Percentiles rank a stretch among this genome's conserved stretches.
Conservation (phyloP, 768 basidiomycete genomes). For the Leccinum fibrillosum region DNA sequence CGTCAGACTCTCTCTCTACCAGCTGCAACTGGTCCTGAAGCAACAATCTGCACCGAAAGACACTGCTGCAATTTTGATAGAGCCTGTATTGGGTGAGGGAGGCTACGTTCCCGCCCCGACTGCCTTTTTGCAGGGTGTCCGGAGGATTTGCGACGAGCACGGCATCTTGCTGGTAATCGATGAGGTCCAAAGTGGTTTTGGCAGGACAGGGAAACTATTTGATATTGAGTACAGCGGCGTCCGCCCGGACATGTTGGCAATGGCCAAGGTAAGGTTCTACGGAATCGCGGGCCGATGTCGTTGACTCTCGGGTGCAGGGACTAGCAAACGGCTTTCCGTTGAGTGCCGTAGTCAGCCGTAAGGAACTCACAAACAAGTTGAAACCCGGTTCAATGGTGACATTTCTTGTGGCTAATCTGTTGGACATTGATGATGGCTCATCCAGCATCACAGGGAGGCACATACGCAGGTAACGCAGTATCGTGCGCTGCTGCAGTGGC, state of each 20-base stretch:
- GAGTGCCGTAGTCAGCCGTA: conserved; percentile 78
- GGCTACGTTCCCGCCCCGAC: conserved; percentile 89
- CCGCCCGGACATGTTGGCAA: conserved; percentile 81
- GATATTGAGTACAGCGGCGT: conserved; percentile 83
- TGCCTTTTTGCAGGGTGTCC: conserved; percentile 74
- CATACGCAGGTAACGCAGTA: conserved; percentile 91
- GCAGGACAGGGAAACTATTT: conserved; percentile 80
- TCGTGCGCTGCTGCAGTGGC: conserved; percentile 89
- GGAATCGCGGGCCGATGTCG: neutral
- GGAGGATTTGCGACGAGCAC: conserved; percentile 84
- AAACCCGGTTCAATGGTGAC: conserved; percentile 76
- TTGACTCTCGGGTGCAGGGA: conserved; percentile 42
- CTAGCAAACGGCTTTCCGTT: conserved; percentile 93
- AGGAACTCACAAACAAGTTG: conserved; percentile 77
- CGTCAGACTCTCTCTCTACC: conserved; percentile 64
- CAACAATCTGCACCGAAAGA: conserved; percentile 84
- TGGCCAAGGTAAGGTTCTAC: conserved; percentile 68
- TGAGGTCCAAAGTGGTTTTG: conserved; percentile 90
- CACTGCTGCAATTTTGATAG: conserved; percentile 90
- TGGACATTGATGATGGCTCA: conserved; percentile 5
- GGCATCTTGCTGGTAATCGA: conserved; percentile 82
- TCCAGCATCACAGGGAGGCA: conserved; percentile 58
- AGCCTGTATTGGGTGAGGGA: conserved; percentile 93
- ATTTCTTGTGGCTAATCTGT: neutral
- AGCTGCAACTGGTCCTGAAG: conserved; percentile 71